Conservation (phyloP, 2,329 filamentous ascomycete genomes). For the Zasmidium citrigriseum region DNA sequence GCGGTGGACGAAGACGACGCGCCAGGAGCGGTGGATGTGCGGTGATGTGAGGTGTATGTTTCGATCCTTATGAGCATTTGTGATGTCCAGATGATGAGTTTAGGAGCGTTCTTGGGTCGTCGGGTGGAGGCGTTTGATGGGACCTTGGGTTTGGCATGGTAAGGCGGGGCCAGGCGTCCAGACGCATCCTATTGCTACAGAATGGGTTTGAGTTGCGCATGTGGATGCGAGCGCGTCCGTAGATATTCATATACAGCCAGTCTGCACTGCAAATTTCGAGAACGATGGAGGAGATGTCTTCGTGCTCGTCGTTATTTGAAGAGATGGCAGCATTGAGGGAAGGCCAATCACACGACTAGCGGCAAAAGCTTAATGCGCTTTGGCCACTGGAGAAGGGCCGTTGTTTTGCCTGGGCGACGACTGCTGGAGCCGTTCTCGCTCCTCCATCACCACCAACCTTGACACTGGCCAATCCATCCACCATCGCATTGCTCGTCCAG, state of each 20-base stretch:
- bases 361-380: not conserved
- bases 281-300: too few species aligned
- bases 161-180: not conserved
- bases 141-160: not conserved
- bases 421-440: not conserved
- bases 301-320: too few species aligned
- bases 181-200: not conserved
- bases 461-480: not conserved
- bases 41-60: conserved; percentile 44
- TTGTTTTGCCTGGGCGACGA: not conserved
- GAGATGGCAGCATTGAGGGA: too few species aligned
- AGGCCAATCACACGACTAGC: too few species aligned
- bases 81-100: not conserved
- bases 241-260: not conserved
- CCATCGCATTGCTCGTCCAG: not conserved
- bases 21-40: conserved; percentile 51
- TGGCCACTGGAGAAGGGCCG: not conserved
- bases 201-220: not conserved
- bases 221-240: not conserved
- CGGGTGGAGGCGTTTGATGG: conserved; percentile 2
- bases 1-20: conserved; percentile 45
- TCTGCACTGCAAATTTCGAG: too few species aligned
- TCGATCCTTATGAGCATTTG: not conserved
- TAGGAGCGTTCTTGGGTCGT: conserved; percentile 6
- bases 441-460: not conserved